Base-by-base conservation (phyloP, 257 asterid species). In the Solanum ossicruentum region DNA sequence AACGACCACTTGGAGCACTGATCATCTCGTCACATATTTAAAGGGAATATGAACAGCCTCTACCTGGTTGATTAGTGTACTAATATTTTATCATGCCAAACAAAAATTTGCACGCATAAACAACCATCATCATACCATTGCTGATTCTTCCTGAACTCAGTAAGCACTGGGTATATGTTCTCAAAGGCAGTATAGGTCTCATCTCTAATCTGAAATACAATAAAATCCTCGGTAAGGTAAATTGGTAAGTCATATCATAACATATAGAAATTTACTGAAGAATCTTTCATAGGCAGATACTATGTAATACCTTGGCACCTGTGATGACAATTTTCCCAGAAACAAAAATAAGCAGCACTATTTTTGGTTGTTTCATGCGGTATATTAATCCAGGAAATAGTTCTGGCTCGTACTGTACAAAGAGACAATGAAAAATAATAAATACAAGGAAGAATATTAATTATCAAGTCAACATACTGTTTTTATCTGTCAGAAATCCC, bases 281-380 rank as follows among this genome's bases (percentile, higher is more conserved):
- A 41, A 73, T 67, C 15, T 55, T 81, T 41, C 7, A 12, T 6
- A 66, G 28, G 60, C 26, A 17, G 61, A 45, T 12, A 86, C 15
- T 10, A 61, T 21, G 28, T 36, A 71, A 55, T 83, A 95, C 99
- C 98, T 95, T 95, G 28, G 99, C 99, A 75, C 99, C 99, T 7
- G 99, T 95, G 71, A 94, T 93, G 79, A 95, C 99, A 88, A 95
- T 95, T 89, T 95, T 95, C 87, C 98, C 99, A 45, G 99, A 95
- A 23, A 95, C 99, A 79, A 95, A 95, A 36, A 95, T 95, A 72
- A 94, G 99, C 86, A 95, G 92, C 86, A 95, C 99, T 84, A 95
- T 95, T 88, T 95, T 95, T 8, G 98, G 98, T 80, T 95, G 97
- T 85, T 94, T 94, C 99, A 95, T 95, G 83, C 98, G 93, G 88